Base-by-base conservation (phyloP, 2,329 filamentous ascomycete genomes). In the Cordyceps sp. region DNA sequence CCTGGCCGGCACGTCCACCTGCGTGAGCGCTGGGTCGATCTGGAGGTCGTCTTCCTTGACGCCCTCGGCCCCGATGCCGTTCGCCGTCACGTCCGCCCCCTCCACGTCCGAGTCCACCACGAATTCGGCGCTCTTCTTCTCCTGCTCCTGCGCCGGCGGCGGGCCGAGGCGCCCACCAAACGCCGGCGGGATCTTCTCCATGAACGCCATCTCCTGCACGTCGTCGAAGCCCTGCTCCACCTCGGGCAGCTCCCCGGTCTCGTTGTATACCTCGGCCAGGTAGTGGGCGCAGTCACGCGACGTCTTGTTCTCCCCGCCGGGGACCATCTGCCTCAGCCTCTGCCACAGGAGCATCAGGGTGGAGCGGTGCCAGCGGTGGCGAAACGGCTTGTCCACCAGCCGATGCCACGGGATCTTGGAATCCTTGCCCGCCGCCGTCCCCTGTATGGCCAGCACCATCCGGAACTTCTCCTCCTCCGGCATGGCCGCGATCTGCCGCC, bases 401-500 rank as follows among this genome's bases (percentile, higher is more conserved):
- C 45, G 51, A 23, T 45, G 40, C 69, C 69, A 73, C 0, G 58
- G 58, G 26, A 73, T 67, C 29, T 61, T 61, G 8, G 45, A 40
- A 32, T 71, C 66, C 1, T 38, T 47, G 8, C 45, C 42, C 2
- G 53, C 60, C 2, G 50, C 50, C 4, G 52, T 56, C 12, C 55
- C 52, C 7, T 57, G 48, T 23, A 71, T 59, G 3, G 59, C 54
- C 23, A 52, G 43, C 0, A 66, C 45, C 17, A 71, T 43, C 12
- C 49, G 46, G 33, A 59, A 53, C 34, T 62, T 64, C 34, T 69
- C 62, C 14, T 50, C 42, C 34, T 58, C 42, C 10, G 52, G 45
- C 53, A 70, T 62, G 19, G 45, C 48, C 2, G 44, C 45, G 12
- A 63, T 48, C 26, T 63, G 55, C 17, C 52, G 47, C 4, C 58